phyloP scores from a whole-genome alignment of 1,139 yeast genomes.

The Pichia sp. region DNA sequence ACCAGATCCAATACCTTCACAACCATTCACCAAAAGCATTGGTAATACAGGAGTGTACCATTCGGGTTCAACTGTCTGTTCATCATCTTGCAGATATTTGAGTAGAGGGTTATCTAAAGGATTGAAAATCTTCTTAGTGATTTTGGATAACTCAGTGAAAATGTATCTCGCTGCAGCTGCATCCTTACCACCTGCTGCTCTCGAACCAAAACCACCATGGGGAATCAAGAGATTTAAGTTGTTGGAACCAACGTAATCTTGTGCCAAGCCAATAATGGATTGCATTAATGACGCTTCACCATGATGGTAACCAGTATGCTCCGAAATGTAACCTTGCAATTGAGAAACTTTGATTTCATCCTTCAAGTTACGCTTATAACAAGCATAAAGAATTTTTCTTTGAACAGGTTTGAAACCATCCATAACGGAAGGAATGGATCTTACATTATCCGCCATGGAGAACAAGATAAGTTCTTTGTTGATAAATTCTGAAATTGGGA shows the following conservation, averaged over 20 bases:
- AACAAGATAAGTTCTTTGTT: slow-evolving; percentile 92
- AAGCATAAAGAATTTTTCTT: slow-evolving; percentile 85
- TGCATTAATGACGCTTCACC: slow-evolving; percentile 87
- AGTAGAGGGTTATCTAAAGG: slow-evolving; percentile 77
- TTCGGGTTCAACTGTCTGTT: slow-evolving; percentile 89
- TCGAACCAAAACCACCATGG: slow-evolving; percentile 94
- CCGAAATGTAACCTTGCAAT: slow-evolving; percentile 85
- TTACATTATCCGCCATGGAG: slow-evolving; percentile 93
- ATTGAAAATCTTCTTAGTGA: slow-evolving; percentile 74
- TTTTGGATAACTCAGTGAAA: slow-evolving; percentile 74
- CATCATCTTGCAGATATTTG: slow-evolving; percentile 86
- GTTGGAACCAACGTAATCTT: slow-evolving; percentile 90
- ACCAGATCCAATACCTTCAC: slow-evolving; percentile 99
- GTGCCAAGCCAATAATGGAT: slow-evolving; percentile 92
- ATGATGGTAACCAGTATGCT: slow-evolving; percentile 91
- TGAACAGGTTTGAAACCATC: slow-evolving; percentile 99
- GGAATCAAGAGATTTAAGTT: slow-evolving; percentile 83
- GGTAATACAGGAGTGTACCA: slow-evolving; percentile 94
- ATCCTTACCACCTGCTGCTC: slow-evolving; percentile 98
- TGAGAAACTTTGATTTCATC: slow-evolving; percentile 87
- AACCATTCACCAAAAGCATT: slow-evolving; percentile 88
- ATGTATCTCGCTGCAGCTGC: slow-evolving; percentile 98
- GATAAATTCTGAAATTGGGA: slow-evolving; percentile 91
- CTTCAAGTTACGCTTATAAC: slow-evolving; percentile 74
- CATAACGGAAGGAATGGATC: slow-evolving; percentile 90